Base-by-base conservation (phyloP, 495 filamentous ascomycete species). In the Apiosordaria backusii region DNA sequence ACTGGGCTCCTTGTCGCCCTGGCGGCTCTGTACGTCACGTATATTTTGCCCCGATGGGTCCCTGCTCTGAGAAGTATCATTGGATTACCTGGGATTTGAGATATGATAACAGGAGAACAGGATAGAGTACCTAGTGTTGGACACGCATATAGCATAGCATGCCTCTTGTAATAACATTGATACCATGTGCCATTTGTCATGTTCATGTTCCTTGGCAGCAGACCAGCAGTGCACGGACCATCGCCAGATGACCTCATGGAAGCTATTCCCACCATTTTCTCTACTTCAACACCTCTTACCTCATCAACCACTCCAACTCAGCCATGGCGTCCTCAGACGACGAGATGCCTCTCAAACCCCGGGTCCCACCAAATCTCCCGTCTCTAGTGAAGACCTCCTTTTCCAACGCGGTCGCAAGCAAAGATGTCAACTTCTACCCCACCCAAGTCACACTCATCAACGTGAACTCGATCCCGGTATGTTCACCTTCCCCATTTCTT, bases 1-100 rank as follows among this genome's bases (percentile, higher is more conserved):
- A 92, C 90, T 45, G 92, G 92, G 0, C 76, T 96, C 19, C 55
- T 88, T 10, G 83, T 93, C 23, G 90, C 92, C 10, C 77, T 91
- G 50, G 76, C 81, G 4, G 86, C 85, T 52, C 76, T 96, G 4
- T 95, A 90, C 73, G 68, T 82, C 4, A 84, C 92, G 50, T 97
- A 96, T 74, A 87, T 92, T 61, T 80, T 95, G 6, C 93, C 93
- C 0, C 81, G 92, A 65, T 84, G 78, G 54, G 66, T 90, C 27
- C 84, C 88, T 21, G 79, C 82, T 2, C 72, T 92, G 76, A 84
- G 91, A 68, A 77, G 80, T 26, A 66, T 94, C 19, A 74, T 96
- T 59, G 93, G 93, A 0, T 75, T 93, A 72, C 93, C 93, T 0
- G 92, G 92, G 10, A 82, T 93, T 67, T 79, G 61, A 74, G 35